Base-by-base conservation (phyloP, 78 protist species). In the Tieghemostelium lacteum region DNA sequence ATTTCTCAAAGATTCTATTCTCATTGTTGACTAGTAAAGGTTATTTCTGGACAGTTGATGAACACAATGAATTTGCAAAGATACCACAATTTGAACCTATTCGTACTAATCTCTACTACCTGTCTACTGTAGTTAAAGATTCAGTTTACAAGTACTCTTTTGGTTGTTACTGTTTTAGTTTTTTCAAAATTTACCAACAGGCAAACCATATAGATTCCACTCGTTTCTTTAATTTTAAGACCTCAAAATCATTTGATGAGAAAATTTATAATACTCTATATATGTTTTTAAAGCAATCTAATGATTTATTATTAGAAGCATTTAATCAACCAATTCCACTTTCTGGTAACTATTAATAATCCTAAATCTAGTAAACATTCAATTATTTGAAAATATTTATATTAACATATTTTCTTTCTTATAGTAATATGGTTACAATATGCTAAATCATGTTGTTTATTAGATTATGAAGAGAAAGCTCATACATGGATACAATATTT, bases 371-470 rank as follows among this genome's bases (percentile, higher is more conserved):
- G n/a, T n/a, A n/a, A n/a, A n/a, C n/a, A n/a, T n/a, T n/a, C n/a
- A n/a, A 10, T 45, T 10, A 45, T 45, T 45, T 6, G 10, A 6
- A 14, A 29, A 6, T 4, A 34, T 52, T 4, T 36, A 22, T 20
- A 54, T 31, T 54, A 31, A 72, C 16, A 29, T 1, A 75, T 62
- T 3, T 14, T 31, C 3, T 62, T 2, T 63, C 19, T 58, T 14
- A n/a, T 63, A 62, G 70, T 49, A 3, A 39, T 55, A 55, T 83
- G 78, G 78, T 83, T 83, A 57, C 39, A 69, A 19, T 83, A 75
- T 75, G 77, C 78, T 42, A 83, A 83, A 70, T 69, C 91, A 55
- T 83, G 91, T 70, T 40, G 77, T 69, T 62, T 83, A 33, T 60
- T 83, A 22, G 45, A 69, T 45, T 45, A 57, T 33, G 91, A 83